Conservation (phyloP, 2,329 filamentous ascomycete species). For the Aspergillus intermedius region DNA sequence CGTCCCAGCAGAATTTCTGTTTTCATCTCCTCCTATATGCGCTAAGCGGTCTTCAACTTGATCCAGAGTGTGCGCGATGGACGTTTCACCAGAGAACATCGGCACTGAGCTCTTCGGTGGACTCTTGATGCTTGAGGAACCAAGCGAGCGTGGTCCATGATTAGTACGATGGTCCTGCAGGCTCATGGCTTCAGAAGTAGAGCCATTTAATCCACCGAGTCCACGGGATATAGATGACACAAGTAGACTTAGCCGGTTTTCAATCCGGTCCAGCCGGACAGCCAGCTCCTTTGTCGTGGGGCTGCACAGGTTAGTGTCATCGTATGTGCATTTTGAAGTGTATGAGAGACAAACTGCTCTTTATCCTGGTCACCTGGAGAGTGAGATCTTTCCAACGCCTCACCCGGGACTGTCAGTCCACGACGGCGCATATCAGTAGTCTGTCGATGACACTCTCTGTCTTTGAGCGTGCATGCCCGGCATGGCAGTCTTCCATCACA, state of each 20-base stretch:
- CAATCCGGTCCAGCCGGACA: neutral
- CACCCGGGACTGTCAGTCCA: slow-evolving; percentile 1
- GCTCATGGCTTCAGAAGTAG: neutral
- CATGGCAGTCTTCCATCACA: slow-evolving; percentile 16
- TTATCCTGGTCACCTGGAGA: no score
- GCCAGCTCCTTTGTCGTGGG: neutral
- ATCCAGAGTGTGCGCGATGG: slow-evolving; percentile 13
- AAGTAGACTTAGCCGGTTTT: neutral
- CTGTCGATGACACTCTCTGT: slow-evolving; percentile 4
- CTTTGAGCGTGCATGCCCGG: slow-evolving; percentile 8
- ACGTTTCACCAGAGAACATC: slow-evolving; percentile 17
- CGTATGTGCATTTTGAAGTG: no score
- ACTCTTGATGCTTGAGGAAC: neutral
- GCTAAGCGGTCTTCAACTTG: slow-evolving; percentile 12
- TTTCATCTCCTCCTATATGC: slow-evolving; percentile 9
- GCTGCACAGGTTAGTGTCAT: neutral
- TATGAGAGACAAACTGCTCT: no score
- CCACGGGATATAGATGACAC: neutral
- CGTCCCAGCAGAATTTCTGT: slow-evolving; percentile 3
- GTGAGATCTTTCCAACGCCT: neutral
- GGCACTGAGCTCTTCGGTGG: slow-evolving; percentile 3
- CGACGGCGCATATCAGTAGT: slow-evolving; percentile 6
- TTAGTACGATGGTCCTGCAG: neutral
- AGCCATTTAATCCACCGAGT: neutral
- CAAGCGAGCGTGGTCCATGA: neutral